phyloP scores from a whole-genome alignment of 164 flowering plant genomes.

The Vitis amurensis region DNA sequence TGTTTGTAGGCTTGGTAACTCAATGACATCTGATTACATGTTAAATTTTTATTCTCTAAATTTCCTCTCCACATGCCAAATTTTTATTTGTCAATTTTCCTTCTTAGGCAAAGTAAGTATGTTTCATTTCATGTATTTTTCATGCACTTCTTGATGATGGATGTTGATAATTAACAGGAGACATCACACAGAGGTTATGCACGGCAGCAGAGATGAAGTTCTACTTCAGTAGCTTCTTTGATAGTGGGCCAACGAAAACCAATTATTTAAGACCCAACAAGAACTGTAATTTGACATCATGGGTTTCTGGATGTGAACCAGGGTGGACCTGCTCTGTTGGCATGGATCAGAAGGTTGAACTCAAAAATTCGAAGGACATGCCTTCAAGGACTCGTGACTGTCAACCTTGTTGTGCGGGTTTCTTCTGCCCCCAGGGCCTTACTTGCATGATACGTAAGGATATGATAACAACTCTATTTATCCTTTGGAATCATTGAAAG shows the following conservation, averaged over 20 bases:
- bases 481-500: neutral
- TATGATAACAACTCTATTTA: conserved; percentile 6
- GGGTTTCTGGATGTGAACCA: conserved; percentile 64
- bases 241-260: conserved; percentile 18
- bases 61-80: too few relatives aligned
- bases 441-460: conserved; percentile 72
- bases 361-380: conserved; percentile 24
- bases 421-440: conserved; percentile 60
- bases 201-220: conserved; percentile 83
- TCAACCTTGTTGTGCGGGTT: conserved; percentile 59
- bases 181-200: conserved; percentile 62
- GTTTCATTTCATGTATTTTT: neutral
- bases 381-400: conserved; percentile 40
- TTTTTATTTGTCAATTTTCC: too few relatives aligned
- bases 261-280: conserved; percentile 38
- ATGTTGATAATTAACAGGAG: conserved; percentile 41
- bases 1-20: too few relatives aligned
- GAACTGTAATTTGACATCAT: conserved; percentile 52
- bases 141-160: conserved; percentile 2
- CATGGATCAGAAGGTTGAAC: conserved; percentile 20
- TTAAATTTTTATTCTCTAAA: too few relatives aligned
- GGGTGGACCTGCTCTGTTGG: conserved; percentile 53
- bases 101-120: neutral
- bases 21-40: too few relatives aligned
- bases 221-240: conserved; percentile 52